Evolutionary conservation across 208 protist species (phyloP), one percentile per base, ranked within the genome.

Genomic region (Crithidia fasciculata): DNA sequence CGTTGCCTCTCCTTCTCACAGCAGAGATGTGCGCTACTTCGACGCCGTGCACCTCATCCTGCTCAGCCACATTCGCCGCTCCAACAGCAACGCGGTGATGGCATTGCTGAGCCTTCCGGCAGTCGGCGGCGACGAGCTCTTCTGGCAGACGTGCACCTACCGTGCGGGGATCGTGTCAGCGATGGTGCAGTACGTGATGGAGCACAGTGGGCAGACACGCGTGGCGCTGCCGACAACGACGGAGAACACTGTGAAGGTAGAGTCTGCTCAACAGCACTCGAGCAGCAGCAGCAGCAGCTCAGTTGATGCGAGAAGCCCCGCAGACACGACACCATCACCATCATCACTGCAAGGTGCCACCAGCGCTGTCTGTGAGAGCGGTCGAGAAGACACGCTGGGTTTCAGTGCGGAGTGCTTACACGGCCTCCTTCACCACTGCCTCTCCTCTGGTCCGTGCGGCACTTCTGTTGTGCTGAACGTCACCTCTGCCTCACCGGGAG

Each of bases 141-240:
- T 91, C 58, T 94, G 91, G 87, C 76, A 66, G 5, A 91, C 85
- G 8, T 95, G 91, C 72, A 91, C 80, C 15, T 95, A 95, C 69
- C 75, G 68, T 5, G 80, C 67, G 15, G 91, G 88, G 0, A 73
- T 95, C 50, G 80, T 79, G 15, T 82, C 86, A 8, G 80, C 86
- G 5, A 55, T 90, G 44, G 66, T 92, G 45, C 41, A 37, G n/a
- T 64, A 79, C 52, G 68, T 60, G n/a, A 59, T 87, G 7, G 52
- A 72, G 59, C 65, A 80, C 49, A 72, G 73, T 2, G 65, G 50
- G 12, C 70, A 76, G 39, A 19, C 50, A 28, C 67, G 39, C 1
- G 69, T 72, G 13, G 7, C 36, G 10, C 19, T 62, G 66, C 16
- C 44, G 37, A 0, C 28, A 16, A 16, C 36, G 13, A 68, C 58